Percentiles rank a stretch among this genome's conserved stretches.
Evolutionary conservation across 169 alveolate genomes (phyloP).

Genomic region (Eimeria tenella): DNA sequence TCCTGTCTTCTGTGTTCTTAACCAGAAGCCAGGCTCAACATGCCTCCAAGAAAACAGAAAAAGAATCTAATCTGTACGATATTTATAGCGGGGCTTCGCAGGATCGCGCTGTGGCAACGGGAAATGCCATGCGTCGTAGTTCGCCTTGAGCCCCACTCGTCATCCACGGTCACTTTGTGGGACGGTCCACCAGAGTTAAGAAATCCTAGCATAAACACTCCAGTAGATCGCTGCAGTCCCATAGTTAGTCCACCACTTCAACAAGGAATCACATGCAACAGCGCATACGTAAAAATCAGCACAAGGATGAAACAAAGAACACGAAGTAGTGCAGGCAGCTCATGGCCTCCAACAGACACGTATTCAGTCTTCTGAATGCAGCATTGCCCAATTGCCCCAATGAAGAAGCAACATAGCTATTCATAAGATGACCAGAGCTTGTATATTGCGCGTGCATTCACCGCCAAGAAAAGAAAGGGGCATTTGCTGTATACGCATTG

Average conservation of each 20-base stretch:
- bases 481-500: background rate
- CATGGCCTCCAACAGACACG: background rate
- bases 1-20: constrained; percentile 14
- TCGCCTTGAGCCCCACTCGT: constrained; percentile 10
- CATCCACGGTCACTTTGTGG: background rate
- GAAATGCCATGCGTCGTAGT: constrained; percentile 55
- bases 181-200: background rate
- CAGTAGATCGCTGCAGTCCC: no score
- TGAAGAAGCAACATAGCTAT: background rate
- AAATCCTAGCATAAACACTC: background rate
- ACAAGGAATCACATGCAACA: background rate
- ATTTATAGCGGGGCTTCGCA: background rate
- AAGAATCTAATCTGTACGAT: background rate
- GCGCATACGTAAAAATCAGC: background rate
- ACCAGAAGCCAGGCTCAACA: constrained; percentile 33
- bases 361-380: background rate
- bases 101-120: constrained; percentile 63
- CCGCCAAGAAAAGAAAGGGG: background rate
- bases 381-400: background rate
- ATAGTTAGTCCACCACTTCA: no score
- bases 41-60: background rate
- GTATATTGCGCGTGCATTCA: background rate
- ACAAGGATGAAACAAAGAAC: background rate
- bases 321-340: background rate
- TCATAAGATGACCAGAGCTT: no score